A percentile compares a stretch with the other conserved stretches of the same genome.
phyloP scores from a whole-genome alignment of 345 rosid genomes.

The Bruguiera sexangula region DNA sequence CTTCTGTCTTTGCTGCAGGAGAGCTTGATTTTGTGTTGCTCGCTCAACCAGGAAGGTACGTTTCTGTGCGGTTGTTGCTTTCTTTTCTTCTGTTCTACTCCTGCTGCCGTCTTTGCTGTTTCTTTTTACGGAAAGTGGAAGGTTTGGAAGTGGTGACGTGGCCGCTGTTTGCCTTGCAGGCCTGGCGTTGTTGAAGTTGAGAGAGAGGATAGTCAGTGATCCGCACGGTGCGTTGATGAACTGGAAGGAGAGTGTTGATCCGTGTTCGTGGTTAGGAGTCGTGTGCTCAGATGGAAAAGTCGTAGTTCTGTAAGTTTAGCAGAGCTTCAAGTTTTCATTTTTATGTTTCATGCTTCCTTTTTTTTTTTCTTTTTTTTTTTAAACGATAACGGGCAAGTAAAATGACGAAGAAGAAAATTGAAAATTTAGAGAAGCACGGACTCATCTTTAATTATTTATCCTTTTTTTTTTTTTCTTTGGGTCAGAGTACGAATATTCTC shows the following conservation, averaged over 20 bases:
- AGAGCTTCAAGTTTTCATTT: no score
- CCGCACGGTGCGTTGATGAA: constrained; percentile 17
- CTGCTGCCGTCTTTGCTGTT: not conserved
- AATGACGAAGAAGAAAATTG: not conserved
- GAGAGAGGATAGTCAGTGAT: constrained; percentile 15
- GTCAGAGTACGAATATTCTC: no score
- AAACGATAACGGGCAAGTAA: not conserved
- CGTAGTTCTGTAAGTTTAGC: constrained; percentile 16
- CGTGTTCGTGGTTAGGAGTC: constrained; percentile 25
- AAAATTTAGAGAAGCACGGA: no score
- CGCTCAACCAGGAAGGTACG: constrained; percentile 23
- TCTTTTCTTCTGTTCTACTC: not conserved
- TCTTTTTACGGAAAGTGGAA: not conserved
- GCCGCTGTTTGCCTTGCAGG: constrained; percentile 19
- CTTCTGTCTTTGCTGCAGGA: constrained; percentile 4
- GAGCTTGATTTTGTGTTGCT: constrained; percentile 14
- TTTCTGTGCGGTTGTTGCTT: not conserved
- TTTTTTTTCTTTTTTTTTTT: not conserved
- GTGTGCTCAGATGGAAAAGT: constrained; percentile 24
- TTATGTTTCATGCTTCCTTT: not conserved
- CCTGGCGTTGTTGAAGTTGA: constrained; percentile 25
- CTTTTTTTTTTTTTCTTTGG: no score
- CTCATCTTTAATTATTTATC: no score
- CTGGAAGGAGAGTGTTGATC: constrained; percentile 17
- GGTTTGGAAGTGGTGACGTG: not conserved